Conservation (phyloP, 1,284 basidiomycete genomes). For the Cutaneotrichosporon curvatum region DNA sequence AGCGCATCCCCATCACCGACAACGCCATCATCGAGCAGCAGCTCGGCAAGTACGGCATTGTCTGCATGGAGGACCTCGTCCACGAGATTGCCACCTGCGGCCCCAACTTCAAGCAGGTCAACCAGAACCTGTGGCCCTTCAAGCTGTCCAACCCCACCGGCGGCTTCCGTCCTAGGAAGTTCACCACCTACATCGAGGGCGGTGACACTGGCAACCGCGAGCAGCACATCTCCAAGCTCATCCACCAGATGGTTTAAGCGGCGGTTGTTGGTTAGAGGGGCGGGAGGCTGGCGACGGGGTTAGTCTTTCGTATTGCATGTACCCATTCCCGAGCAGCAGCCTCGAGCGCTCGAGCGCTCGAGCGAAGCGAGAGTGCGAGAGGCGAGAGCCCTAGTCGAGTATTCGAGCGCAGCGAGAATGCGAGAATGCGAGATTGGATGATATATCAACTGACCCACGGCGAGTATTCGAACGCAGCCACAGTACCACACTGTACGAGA, state of each 20-base stretch:
- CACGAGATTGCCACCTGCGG: conserved; percentile 95
- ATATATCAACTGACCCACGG: too few relatives aligned
- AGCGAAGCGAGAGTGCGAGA: too few relatives aligned
- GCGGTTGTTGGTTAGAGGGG: conserved; percentile 12
- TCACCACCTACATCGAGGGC: conserved; percentile 88
- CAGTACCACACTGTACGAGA: too few relatives aligned
- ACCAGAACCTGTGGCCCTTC: conserved; percentile 98
- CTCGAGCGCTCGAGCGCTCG: neutral
- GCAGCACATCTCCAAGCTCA: conserved; percentile 91
- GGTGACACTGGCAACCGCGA: conserved; percentile 93
- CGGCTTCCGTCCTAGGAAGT: conserved; percentile 94
- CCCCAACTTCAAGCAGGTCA: conserved; percentile 98
- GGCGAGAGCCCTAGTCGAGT: too few relatives aligned
- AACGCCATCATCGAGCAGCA: conserved; percentile 87
- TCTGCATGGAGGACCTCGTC: conserved; percentile 95
- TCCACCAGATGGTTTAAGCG: conserved; percentile 88
- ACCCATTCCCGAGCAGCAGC: conserved; percentile 17
- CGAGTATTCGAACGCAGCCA: too few relatives aligned
- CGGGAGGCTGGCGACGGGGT: conserved; percentile 22
- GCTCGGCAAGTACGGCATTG: conserved; percentile 92
- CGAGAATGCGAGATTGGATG: too few relatives aligned
- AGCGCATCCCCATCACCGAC: conserved; percentile 91
- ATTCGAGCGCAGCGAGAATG: too few relatives aligned
- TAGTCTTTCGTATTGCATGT: conserved; percentile 26
- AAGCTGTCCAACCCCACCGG: conserved; percentile 98